Conservation (phyloP, 2,329 filamentous ascomycete species). For the Plenodomus biglobosus region DNA sequence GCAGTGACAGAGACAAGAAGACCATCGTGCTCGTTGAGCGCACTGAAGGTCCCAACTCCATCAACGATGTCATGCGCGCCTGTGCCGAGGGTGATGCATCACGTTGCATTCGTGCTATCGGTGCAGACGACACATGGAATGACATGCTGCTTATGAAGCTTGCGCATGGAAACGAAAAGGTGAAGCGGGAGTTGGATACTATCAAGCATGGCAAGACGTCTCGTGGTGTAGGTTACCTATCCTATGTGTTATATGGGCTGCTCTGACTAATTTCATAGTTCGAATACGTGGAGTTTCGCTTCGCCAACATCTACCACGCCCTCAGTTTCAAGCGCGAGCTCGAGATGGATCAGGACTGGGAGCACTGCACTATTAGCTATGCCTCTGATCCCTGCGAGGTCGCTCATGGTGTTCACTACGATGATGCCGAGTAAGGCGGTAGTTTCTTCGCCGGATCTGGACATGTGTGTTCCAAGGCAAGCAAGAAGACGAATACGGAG, state of each 20-base stretch:
- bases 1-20: conserved; percentile 20
- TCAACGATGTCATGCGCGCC: conserved; percentile 47
- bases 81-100: conserved; percentile 47
- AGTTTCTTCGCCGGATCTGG: too few species aligned
- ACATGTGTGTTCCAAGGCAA: neutral
- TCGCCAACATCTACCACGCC: conserved; percentile 51
- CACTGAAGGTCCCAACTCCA: conserved; percentile 27
- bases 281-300: conserved; percentile 52
- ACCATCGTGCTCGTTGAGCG: conserved; percentile 34
- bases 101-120: conserved; percentile 50
- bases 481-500: too few species aligned
- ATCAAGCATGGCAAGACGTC: conserved; percentile 47
- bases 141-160: conserved; percentile 44
- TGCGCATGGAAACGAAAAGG: conserved; percentile 36
- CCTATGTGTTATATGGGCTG: neutral
- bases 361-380: conserved; percentile 49
- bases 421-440: neutral
- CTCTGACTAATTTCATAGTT: conserved; percentile 34
- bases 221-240: conserved; percentile 43
- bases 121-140: conserved; percentile 45
- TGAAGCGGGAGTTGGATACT: conserved; percentile 49
- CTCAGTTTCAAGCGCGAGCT: conserved; percentile 49
- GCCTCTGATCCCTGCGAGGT: conserved; percentile 48
- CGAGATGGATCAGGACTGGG: conserved; percentile 48
- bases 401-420: conserved; percentile 26